These are phyloP conservation scores for Phylloporus arenicola DNA, from an alignment of 768 basidiomycete species.

Conservation along the genomic window DNA sequence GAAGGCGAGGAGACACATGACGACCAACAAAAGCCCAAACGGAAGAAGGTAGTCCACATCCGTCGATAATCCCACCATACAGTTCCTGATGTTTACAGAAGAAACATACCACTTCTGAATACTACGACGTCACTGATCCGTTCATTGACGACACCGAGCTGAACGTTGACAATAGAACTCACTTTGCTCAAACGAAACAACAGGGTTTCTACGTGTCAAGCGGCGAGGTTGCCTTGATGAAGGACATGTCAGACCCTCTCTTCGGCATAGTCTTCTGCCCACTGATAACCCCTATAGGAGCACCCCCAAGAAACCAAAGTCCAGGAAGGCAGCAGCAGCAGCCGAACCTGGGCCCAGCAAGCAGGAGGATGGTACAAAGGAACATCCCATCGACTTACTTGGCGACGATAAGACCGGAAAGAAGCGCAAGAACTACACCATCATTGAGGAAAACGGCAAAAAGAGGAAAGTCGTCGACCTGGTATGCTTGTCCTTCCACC, in stretches of 20 bases:
- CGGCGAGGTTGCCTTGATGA: slow-evolving; percentile 82
- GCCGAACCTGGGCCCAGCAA: slow-evolving; percentile 22
- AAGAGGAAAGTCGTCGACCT: slow-evolving; percentile 67
- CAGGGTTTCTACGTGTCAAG: slow-evolving; percentile 89
- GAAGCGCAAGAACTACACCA: slow-evolving; percentile 53
- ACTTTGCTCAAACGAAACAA: slow-evolving; percentile 87
- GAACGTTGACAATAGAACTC: slow-evolving; percentile 83
- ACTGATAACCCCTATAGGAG: slow-evolving; percentile 30
- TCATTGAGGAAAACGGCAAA: slow-evolving; percentile 55
- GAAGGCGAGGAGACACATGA: slow-evolving; percentile 44
- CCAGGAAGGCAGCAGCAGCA: slow-evolving; percentile 42
- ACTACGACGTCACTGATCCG: slow-evolving; percentile 88
- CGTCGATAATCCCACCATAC: not conserved
- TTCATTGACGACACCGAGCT: slow-evolving; percentile 99
- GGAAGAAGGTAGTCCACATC: slow-evolving; percentile 33
- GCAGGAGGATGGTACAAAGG: slow-evolving; percentile 42
- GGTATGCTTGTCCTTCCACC: slow-evolving; percentile 32
- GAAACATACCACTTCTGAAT: slow-evolving; percentile 57
- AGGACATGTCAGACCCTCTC: slow-evolving; percentile 50
- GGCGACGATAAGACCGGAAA: slow-evolving; percentile 38
- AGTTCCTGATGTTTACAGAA: slow-evolving; percentile 25
- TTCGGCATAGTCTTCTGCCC: not conserved
- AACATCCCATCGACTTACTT: slow-evolving; percentile 45
- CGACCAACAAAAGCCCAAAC: slow-evolving; percentile 30
- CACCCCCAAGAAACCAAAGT: slow-evolving; percentile 68